phyloP scores from a whole-genome alignment of 2,329 filamentous ascomycete species.

The Exophiala phaeomuriformis region DNA sequence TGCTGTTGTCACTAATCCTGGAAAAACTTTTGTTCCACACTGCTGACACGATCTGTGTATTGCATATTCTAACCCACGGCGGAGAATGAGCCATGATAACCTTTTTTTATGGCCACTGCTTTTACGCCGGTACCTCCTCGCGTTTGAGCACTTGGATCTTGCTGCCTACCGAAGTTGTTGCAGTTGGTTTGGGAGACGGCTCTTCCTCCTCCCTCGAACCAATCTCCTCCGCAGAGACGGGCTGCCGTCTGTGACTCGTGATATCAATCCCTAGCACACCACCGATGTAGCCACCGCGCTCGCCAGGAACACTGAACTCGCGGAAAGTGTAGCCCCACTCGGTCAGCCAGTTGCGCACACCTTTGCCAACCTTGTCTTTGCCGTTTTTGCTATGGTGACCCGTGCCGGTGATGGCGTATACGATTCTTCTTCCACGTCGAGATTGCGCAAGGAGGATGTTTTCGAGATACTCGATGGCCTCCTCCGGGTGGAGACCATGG shows the following conservation, averaged over 20 bases:
- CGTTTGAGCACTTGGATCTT: constrained; percentile 43
- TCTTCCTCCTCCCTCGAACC: constrained; percentile 29
- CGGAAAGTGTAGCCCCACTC: constrained; percentile 95
- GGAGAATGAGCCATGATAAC: too few species aligned
- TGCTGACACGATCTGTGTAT: background rate
- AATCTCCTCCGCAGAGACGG: constrained; percentile 27
- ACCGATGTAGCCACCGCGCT: constrained; percentile 68
- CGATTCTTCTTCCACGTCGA: constrained; percentile 58
- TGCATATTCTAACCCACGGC: background rate
- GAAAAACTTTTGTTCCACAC: too few species aligned
- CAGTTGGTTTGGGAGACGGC: constrained; percentile 27
- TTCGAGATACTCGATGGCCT: constrained; percentile 90
- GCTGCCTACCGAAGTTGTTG: constrained; percentile 30
- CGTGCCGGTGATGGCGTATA: constrained; percentile 95
- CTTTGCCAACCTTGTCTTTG: constrained; percentile 96
- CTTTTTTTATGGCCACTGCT: background rate
- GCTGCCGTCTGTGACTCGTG: constrained; percentile 49
- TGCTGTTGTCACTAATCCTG: too few species aligned
- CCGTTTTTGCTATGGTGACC: constrained; percentile 98
- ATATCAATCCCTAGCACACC: constrained; percentile 60
- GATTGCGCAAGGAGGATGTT: constrained; percentile 77
- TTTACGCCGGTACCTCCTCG: constrained; percentile 32
- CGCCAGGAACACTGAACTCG: constrained; percentile 94
- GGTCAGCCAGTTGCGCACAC: constrained; percentile 80
- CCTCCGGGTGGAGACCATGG: constrained; percentile 96